Evolutionary conservation across 495 filamentous ascomycete genomes (phyloP).

Genomic region (Aspergillus affinis): DNA sequence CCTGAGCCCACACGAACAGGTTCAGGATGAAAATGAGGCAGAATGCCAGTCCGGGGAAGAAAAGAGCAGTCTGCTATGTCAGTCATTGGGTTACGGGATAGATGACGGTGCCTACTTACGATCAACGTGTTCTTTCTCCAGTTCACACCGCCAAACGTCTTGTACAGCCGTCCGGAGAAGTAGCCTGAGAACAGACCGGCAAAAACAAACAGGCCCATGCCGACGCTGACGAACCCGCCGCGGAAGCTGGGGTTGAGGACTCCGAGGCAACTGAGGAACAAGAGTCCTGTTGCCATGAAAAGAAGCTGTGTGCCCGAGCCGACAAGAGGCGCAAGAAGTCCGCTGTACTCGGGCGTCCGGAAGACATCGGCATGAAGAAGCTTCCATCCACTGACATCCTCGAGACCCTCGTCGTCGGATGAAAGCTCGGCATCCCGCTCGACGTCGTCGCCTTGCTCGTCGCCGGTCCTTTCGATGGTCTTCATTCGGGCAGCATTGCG

Average conservation of each 20-base stretch:
- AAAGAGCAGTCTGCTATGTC: conserved; percentile 61
- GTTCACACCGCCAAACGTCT: conserved; percentile 77
- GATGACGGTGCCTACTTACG: conserved; percentile 27
- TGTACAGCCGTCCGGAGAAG: conserved; percentile 81
- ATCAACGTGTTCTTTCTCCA: conserved; percentile 83
- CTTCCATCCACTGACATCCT: conserved; percentile 93
- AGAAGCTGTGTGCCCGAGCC: conserved; percentile 89
- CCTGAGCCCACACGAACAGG: conserved; percentile 91
- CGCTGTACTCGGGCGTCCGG: conserved; percentile 69
- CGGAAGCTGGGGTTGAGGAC: conserved; percentile 89
- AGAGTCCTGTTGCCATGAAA: conserved; percentile 78
- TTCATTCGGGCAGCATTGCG: conserved; percentile 49
- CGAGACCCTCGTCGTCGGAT: conserved; percentile 74
- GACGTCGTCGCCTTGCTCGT: conserved; percentile 61
- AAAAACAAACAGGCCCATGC: conserved; percentile 81
- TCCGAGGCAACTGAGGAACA: conserved; percentile 78
- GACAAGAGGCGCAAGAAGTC: conserved; percentile 78
- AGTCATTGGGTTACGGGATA: conserved; percentile 12
- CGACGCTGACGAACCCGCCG: conserved; percentile 88
- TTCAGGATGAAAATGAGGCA: conserved; percentile 80
- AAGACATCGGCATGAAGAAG: conserved; percentile 95
- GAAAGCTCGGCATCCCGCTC: conserved; percentile 61
- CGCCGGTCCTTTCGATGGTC: conserved; percentile 52
- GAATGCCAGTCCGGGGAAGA: conserved; percentile 85
- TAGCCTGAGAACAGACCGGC: conserved; percentile 92